A percentile compares a stretch with the other conserved stretches of the same genome.
These are phyloP conservation scores for Phyllosticta citribraziliensis DNA, from an alignment of 2,329 filamentous ascomycete species.

Conservation along the genomic window DNA sequence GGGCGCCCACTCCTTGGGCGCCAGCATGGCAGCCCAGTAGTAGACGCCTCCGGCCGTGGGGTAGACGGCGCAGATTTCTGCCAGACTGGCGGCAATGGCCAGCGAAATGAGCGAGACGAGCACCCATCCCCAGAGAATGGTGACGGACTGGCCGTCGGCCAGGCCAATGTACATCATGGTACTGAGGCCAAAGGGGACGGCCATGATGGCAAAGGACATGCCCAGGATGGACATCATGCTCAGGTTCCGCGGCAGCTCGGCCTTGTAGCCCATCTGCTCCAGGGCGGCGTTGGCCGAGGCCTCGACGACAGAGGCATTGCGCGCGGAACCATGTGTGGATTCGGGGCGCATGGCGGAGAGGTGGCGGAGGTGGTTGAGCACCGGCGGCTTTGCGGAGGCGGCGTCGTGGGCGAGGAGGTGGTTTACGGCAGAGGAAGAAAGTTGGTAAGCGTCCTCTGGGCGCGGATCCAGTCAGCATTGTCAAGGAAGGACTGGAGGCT, in stretches of 20 bases:
- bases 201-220: conserved; percentile 65
- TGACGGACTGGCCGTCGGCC: conserved; percentile 58
- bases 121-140: conserved; percentile 61
- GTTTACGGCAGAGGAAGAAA: not conserved
- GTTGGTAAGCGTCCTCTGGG: not conserved
- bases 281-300: conserved; percentile 47
- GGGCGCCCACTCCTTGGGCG: conserved; percentile 54
- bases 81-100: conserved; percentile 55
- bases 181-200: conserved; percentile 56
- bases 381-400: not conserved
- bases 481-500: not conserved
- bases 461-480: not conserved
- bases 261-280: conserved; percentile 58
- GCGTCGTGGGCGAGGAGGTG: not conserved
- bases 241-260: conserved; percentile 55
- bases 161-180: conserved; percentile 62
- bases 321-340: not conserved
- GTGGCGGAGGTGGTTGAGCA: not conserved
- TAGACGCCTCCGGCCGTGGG: conserved; percentile 61
- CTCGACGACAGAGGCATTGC: conserved; percentile 7
- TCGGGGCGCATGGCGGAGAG: conserved; percentile 4
- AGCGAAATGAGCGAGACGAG: conserved; percentile 54
- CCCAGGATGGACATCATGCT: conserved; percentile 62
- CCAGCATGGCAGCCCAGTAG: conserved; percentile 59
- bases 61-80: conserved; percentile 60